Conservation (phyloP, 306 rosid species). For the Trifolium repens region DNA sequence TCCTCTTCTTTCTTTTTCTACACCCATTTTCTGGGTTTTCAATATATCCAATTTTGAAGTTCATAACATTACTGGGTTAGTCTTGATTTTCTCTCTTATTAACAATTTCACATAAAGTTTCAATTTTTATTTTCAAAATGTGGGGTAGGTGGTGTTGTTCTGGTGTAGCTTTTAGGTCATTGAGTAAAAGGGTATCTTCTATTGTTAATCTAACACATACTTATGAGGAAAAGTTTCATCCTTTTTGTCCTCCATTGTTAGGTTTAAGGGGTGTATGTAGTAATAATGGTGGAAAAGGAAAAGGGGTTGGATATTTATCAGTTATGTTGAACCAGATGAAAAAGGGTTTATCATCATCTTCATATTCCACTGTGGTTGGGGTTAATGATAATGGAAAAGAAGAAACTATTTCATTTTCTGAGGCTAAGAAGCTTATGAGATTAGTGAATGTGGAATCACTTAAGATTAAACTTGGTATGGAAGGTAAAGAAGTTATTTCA, state of each 20-base stretch:
- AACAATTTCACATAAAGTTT: conserved; percentile 9
- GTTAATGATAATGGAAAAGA: conserved; percentile 37
- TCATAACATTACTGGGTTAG: background rate
- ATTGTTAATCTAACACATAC: conserved; percentile 33
- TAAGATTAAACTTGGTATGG: conserved; percentile 70
- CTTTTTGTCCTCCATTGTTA: conserved; percentile 34
- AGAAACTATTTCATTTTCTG: conserved; percentile 58
- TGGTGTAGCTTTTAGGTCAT: conserved; percentile 33
- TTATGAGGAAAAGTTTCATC: conserved; percentile 38
- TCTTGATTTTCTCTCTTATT: conserved; percentile 17
- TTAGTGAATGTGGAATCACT: conserved; percentile 85
- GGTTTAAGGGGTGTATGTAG: conserved; percentile 40
- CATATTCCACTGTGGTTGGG: conserved; percentile 21
- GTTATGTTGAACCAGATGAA: conserved; percentile 40
- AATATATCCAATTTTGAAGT: background rate
- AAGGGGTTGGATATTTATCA: conserved; percentile 25
- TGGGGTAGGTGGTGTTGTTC: conserved; percentile 50
- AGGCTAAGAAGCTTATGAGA: conserved; percentile 91
- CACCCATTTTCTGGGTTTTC: background rate
- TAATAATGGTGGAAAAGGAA: conserved; percentile 35
- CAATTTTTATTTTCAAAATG: conserved; percentile 35
- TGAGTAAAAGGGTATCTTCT: conserved; percentile 42
- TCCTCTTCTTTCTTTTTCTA: background rate
- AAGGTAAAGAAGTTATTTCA: conserved; percentile 71
- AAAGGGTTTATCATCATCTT: conserved; percentile 36